Evolutionary conservation across 2,329 filamentous ascomycete species (phyloP).

Genomic region (Monosporascus sp.): DNA sequence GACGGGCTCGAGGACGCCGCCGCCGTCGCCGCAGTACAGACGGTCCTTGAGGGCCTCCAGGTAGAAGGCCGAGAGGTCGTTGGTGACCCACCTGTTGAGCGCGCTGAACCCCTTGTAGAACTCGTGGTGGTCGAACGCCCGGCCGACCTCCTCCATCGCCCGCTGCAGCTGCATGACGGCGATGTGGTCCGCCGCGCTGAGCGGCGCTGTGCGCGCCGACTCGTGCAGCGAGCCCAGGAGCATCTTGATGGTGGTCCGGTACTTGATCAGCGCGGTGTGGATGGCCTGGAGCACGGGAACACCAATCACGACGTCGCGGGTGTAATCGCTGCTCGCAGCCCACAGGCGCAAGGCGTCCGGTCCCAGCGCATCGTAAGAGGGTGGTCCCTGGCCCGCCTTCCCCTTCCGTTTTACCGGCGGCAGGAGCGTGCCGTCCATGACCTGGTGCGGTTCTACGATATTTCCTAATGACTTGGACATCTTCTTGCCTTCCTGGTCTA

Average conservation of each 20-base stretch:
- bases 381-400: constrained; percentile 38
- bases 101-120: constrained; percentile 72
- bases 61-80: constrained; percentile 87
- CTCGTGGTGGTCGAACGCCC: constrained; percentile 65
- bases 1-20: constrained; percentile 60
- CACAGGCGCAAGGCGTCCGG: constrained; percentile 84
- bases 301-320: constrained; percentile 78
- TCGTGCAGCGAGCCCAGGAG: constrained; percentile 69
- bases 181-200: constrained; percentile 65
- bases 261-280: constrained; percentile 75
- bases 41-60: constrained; percentile 89
- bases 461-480: constrained; percentile 99
- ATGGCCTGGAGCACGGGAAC: constrained; percentile 70
- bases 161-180: constrained; percentile 69
- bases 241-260: constrained; percentile 86
- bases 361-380: constrained; percentile 65
- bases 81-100: constrained; percentile 76
- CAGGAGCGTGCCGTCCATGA: constrained; percentile 78
- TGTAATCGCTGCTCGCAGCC: constrained; percentile 90
- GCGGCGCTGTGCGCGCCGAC: constrained; percentile 41
- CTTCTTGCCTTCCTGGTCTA: constrained; percentile 87
- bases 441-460: constrained; percentile 70
- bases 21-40: constrained; percentile 74
- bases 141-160: constrained; percentile 58
- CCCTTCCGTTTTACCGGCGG: constrained; percentile 61